Evolutionary conservation across 345 rosid species (phyloP), one percentile per base, ranked within the genome.

Genomic region (Brassica juncea): DNA sequence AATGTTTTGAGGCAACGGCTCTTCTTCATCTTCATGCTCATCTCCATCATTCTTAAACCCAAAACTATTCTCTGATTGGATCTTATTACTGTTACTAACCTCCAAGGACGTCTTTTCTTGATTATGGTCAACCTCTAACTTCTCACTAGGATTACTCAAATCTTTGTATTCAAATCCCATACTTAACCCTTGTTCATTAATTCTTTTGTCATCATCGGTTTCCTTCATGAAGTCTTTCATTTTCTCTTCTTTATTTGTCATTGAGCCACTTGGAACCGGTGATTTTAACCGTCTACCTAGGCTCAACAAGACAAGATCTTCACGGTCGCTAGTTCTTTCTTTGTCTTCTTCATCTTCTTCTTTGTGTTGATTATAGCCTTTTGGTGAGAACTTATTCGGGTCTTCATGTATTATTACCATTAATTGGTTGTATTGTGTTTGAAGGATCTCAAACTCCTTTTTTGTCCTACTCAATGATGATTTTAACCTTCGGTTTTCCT

Each of bases 401-500:
- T 75, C 75, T 61, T 89, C 84, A 81, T 84, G 84, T 47, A 82
- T 81, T 47, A 82, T 81, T 72, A 75, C 81, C 44, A 83, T 54
- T 62, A 80, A 66, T 66, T 85, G 84, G 60, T 85, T 30, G 86
- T 86, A 84, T 67, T 86, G 84, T 85, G 75, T 76, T 67, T 89
- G 94, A 27, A 94, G 92, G 47, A 76, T 77, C 65, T 84, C 82
- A 76, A 90, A 94, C 73, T 94, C 98, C 72, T 86, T 87, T 88
- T 64, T 83, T 68, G 87, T 76, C 47, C 82, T 82, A 71, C 82
- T 75, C 62, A 94, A 74, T 49, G 82, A 16, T 77, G 80, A 69
- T 82, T 92, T 92, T 44, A 94, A 86, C 65, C 90, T 91, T 79
- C 85, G 78, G 55, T 94, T 94, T 81, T 94, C 97, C 78, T 90